Base-by-base conservation (phyloP, 2,329 filamentous ascomycete species). In the Pyricularia pennisetigena region DNA sequence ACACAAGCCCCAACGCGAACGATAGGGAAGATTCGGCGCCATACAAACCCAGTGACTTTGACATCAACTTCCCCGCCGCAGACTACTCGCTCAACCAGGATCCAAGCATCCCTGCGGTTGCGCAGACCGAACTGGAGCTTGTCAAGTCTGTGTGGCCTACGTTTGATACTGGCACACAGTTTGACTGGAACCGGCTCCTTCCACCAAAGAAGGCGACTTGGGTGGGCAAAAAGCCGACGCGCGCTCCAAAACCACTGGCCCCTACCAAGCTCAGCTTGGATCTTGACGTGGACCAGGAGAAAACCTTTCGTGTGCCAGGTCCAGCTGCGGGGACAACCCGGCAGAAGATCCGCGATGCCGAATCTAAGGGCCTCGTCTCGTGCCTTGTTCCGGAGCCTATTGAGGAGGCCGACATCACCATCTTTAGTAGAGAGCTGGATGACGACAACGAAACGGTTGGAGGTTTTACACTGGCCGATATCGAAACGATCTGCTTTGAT, bases 191-290 rank as follows among this genome's bases (percentile, higher is more conserved):
- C 73, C 88, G 93, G 70, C 82, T 98, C 6, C 87, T 99, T 49
- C 92, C 92, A 2, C 88, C 90, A 6, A 93, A 94, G 76, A 88
- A 88, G 72, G 90, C 93, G 1, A 84, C 88, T 68, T 94, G 91
- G 78, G 85, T 91, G 70, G 89, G 90, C 68, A 95, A 97, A 78
- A 87, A 88, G 57, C 93, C 94, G 0, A 72, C 83, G 1, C 97
- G 93, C 78, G 89, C 88, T 59, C 92, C 93, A 0, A 95, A 94
- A 78, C 84, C 92, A 20, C 83, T 98, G 3, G 85, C 93, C 5
- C 93, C 93, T 0, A 94, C 90, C 24, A 99, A 99, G 78, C 84
- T 97, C 68, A 93, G 88, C 70, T 83, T 99, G 16, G 95, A 99
- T 70, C 82, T 98, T 41, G 90, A 92, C 2, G 85, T 87, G 64